Evolutionary conservation across 1,139 yeast species (phyloP).

Genomic region (Protomyces lactucae-debilis): DNA sequence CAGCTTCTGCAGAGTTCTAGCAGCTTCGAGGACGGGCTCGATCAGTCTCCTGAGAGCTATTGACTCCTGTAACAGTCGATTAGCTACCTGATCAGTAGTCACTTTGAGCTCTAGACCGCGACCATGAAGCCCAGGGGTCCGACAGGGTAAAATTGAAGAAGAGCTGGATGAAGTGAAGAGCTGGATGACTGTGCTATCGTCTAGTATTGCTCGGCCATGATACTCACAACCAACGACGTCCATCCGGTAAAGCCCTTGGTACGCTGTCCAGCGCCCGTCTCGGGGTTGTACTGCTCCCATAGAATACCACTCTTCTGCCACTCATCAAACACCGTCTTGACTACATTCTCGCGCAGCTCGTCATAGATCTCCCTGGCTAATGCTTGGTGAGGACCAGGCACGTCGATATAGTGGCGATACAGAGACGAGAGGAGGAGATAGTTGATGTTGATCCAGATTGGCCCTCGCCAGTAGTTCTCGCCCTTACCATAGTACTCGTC

Average conservation of each 20-base stretch:
- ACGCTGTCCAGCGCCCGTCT: slow-evolving; percentile 69
- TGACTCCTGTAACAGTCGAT: no score
- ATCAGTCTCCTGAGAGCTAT: no score
- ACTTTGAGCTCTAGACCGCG: no score
- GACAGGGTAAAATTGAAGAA: background rate
- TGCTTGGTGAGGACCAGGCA: slow-evolving; percentile 37
- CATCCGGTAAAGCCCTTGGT: slow-evolving; percentile 91
- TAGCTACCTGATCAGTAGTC: no score
- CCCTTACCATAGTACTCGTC: slow-evolving; percentile 65
- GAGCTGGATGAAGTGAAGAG: background rate
- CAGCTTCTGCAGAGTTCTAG: no score
- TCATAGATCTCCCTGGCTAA: slow-evolving; percentile 51
- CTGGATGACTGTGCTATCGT: background rate
- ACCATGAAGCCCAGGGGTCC: no score
- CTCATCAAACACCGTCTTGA: slow-evolving; percentile 59
- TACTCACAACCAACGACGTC: slow-evolving; percentile 76
- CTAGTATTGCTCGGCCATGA: slow-evolving; percentile 48
- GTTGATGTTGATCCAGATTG: slow-evolving; percentile 89
- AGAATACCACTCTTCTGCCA: slow-evolving; percentile 77
- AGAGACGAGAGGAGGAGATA: slow-evolving; percentile 72
- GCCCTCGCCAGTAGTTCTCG: slow-evolving; percentile 95
- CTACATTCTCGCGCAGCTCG: slow-evolving; percentile 59
- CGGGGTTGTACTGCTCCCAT: slow-evolving; percentile 79
- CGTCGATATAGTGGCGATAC: slow-evolving; percentile 38
- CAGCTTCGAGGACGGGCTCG: no score